phyloP scores from a whole-genome alignment of 1,284 basidiomycete species.

The Ustilago loliicola region DNA sequence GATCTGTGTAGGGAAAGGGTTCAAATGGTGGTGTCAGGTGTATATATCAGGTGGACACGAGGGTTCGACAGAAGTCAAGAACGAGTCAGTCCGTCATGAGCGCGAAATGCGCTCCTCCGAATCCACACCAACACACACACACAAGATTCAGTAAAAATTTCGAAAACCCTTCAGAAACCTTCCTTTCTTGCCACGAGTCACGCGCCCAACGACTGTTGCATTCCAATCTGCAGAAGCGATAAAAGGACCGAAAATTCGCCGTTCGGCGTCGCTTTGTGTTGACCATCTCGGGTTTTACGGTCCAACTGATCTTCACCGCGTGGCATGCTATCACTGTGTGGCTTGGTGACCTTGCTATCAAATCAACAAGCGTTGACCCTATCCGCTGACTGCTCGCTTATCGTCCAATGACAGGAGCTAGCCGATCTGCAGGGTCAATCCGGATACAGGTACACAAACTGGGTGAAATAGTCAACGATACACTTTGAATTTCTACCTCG shows the following conservation, averaged over 20 bases:
- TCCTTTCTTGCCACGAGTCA: background rate
- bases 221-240: too few relatives aligned
- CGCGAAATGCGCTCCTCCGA: conserved; percentile 18
- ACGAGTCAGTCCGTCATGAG: conserved; percentile 23
- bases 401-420: conserved; percentile 12
- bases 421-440: background rate
- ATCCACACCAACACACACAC: background rate
- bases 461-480: background rate
- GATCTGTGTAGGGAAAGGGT: background rate
- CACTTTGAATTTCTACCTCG: background rate
- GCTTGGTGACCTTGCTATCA: background rate
- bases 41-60: background rate
- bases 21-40: background rate
- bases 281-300: conserved; percentile 5
- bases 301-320: background rate
- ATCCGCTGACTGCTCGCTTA: conserved; percentile 1
- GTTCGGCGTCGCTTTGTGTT: background rate
- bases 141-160: conserved; percentile 5
- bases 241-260: background rate
- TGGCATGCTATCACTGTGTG: background rate
- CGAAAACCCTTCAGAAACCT: background rate
- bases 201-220: too few relatives aligned
- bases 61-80: background rate
- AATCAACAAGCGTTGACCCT: background rate
- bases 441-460: background rate